Evolutionary conservation across 1,139 yeast species (phyloP), one percentile per base, ranked within the genome.

Genomic region (Diutina neorugosa): DNA sequence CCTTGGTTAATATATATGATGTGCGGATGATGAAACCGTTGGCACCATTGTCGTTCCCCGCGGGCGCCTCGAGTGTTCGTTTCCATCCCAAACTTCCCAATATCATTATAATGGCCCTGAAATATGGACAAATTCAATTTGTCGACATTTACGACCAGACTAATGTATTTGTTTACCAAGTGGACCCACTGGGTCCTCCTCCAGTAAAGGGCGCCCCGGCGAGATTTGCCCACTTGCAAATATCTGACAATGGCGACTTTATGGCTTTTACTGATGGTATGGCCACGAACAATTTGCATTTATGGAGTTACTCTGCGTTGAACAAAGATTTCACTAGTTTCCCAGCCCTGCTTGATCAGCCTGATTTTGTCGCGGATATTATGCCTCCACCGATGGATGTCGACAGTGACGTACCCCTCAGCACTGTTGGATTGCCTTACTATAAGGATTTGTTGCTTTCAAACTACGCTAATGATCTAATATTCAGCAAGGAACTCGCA

Each of bases 21-120:
- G 67, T 89, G 41, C 76, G 96, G 57, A 80, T 82, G 58, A 75
- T 88, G 80, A 77, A 81, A 55, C 78, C 93, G 2, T 67, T 86
- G 54, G 75, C 96, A 0, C 97, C 98, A 2, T 73, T 91, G 3
- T 83, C 96, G 1, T 90, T 90, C 64, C 88, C 96, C 0, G 85
- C 90, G 0, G 98, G 98, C 4, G 97, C 98, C 1, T 77, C 88
- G 6, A 86, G 80, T 63, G 94, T 86, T 1, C 77, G 86, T 52
- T 76, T 91, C 58, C 98, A 91, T 67, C 97, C 98, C 3, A 86
- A 86, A 57, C 67, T 90, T 55, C 86, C 97, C 12, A 86, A 89
- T 47, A 82, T 87, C 52, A 79, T 90, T 49, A 67, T 90, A 11
- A 81, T 88, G 19, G 85, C 89, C 0, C 86, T 96, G 0, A 76